Base-by-base conservation (phyloP, 176 grass and related monocot species). In the Oropetium thomaeum region DNA sequence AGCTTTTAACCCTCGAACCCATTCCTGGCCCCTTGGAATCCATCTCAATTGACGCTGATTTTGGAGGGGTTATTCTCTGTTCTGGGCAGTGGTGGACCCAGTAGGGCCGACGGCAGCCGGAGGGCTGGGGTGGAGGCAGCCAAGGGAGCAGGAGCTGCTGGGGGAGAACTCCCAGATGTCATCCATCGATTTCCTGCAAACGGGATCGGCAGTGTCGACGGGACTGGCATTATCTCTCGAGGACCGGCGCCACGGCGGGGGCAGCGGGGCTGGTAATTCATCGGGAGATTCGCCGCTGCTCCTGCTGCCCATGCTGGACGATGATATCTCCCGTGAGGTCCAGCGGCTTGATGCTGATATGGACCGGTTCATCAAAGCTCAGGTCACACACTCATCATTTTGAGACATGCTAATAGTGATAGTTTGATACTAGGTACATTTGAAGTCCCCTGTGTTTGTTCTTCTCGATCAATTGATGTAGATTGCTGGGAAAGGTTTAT, bases 161-260 rank as follows among this genome's bases (percentile, higher is more conserved):
- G 91, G 88, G 33, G 96, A 99, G 82, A 99, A 99, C 89, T 99
- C 96, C 45, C 96, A 99, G 87, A 95, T 99, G 75, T 90, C 96
- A 48, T 99, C 96, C 61, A 95, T 99, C 59, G 96, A 99, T 82
- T 95, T 99, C 80, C 82, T 99, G 53, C 96, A 95, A 51, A 95
- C 96, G n/a, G 96, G 96, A 51, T 98, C 95, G 1, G 91, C 91
- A 2, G 96, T 99, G 34, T 99, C 96, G 13, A 99, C 96, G 1
- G 96, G 96, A 10, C 41, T 99, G 44, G 96, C 88, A 8, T 73
- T 99, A 44, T 99, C 96, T 63, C 65, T 99, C 38, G 96, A 99
- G 59, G 96, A 95, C 77, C 78, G 92, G 28, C 89, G 92, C 79
- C 86, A 82, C 51, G 53, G 91, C 27, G 69, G 92, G 52, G 57